These are phyloP conservation scores for Eucalyptus erythrocorys DNA, from an alignment of 345 rosid genomes.

Conservation along the genomic window DNA sequence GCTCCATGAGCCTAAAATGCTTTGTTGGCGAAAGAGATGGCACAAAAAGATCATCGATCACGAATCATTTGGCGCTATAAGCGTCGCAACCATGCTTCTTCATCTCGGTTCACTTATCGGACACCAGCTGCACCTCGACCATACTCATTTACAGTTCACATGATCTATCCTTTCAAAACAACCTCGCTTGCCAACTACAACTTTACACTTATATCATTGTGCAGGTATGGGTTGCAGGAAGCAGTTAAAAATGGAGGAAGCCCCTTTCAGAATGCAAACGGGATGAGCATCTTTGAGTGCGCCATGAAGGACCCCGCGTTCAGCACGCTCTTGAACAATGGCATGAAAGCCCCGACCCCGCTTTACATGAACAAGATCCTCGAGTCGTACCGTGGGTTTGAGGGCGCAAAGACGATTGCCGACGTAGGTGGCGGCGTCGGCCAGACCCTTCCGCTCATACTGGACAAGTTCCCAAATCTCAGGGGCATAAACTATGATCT, in stretches of 20 bases:
- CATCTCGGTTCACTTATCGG: background rate
- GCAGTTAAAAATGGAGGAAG: constrained; percentile 14
- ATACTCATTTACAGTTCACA: background rate
- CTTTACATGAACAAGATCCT: constrained; percentile 9
- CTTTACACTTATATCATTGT: background rate
- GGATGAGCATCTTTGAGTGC: constrained; percentile 6
- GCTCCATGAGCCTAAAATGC: too few species aligned
- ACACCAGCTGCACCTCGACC: background rate
- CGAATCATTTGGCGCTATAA: background rate
- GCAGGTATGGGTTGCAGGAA: constrained; percentile 14
- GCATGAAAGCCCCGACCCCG: constrained; percentile 2
- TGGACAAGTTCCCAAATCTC: constrained; percentile 8
- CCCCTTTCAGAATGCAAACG: constrained; percentile 8
- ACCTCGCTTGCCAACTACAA: background rate
- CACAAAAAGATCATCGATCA: background rate
- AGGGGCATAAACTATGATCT: constrained; percentile 15
- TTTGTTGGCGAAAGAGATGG: too few species aligned
- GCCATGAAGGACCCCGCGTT: constrained; percentile 9
- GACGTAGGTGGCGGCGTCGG: constrained; percentile 22
- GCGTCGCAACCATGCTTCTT: background rate
- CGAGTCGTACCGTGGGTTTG: constrained; percentile 9
- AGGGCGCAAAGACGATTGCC: background rate
- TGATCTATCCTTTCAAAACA: background rate
- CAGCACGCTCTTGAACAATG: constrained; percentile 5
- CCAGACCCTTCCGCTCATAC: background rate